Conservation (phyloP, 495 filamentous ascomycete genomes). For the Bacidia rubella region DNA sequence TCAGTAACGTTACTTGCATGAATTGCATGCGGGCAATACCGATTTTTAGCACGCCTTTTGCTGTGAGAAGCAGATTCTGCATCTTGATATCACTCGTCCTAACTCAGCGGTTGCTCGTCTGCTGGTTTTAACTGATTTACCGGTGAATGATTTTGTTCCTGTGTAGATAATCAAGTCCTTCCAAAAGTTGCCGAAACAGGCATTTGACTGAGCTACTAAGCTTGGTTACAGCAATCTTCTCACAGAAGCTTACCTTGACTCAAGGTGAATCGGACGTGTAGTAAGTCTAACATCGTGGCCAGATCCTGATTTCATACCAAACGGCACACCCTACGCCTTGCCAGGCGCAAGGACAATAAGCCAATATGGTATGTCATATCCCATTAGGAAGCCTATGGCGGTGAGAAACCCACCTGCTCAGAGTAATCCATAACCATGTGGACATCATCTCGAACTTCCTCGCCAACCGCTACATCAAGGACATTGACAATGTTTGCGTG, state of each 20-base stretch:
- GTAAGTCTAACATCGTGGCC: slow-evolving; percentile 32
- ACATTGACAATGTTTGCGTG: slow-evolving; percentile 33
- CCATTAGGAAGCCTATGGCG: slow-evolving; percentile 17
- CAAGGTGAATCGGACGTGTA: slow-evolving; percentile 30
- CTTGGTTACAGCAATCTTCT: slow-evolving; percentile 19
- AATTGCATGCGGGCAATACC: slow-evolving; percentile 17
- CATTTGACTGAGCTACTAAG: too few relatives aligned
- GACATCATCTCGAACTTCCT: slow-evolving; percentile 22
- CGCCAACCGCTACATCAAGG: slow-evolving; percentile 31
- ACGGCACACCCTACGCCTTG: slow-evolving; percentile 27
- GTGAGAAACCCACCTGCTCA: slow-evolving; percentile 32
- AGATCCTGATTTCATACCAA: slow-evolving; percentile 27
- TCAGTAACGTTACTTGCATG: background rate
- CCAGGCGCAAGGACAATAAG: slow-evolving; percentile 30
- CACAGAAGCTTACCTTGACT: slow-evolving; percentile 27
- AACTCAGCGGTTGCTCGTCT: slow-evolving; percentile 1
- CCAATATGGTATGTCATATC: slow-evolving; percentile 32
- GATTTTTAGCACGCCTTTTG: slow-evolving; percentile 31
- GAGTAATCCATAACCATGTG: slow-evolving; percentile 39
- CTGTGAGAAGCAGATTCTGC: slow-evolving; percentile 33
- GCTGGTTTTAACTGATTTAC: slow-evolving; percentile 13
- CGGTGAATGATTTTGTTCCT: slow-evolving; percentile 32
- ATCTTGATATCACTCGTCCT: slow-evolving; percentile 32
- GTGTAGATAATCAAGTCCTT: slow-evolving; percentile 34
- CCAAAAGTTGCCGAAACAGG: slow-evolving; percentile 30